Conservation (phyloP, 306 rosid genomes). For the Quercus rubra region DNA sequence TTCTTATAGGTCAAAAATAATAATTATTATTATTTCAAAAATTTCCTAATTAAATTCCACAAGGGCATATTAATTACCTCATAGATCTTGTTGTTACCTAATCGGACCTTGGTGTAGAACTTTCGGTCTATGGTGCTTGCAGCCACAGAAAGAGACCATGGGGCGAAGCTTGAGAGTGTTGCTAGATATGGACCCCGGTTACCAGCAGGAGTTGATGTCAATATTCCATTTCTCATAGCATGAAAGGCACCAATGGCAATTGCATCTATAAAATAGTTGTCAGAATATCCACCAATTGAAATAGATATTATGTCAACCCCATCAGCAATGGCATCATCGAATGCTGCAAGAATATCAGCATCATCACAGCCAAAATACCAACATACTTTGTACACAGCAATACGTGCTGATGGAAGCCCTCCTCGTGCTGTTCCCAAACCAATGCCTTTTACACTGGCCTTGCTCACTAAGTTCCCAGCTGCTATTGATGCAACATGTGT, state of each 20-base stretch:
- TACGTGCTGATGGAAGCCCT: conserved; percentile 45
- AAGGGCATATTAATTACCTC: conserved; percentile 16
- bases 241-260: conserved; percentile 54
- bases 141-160: conserved; percentile 58
- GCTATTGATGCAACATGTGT: conserved; percentile 50
- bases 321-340: conserved; percentile 51
- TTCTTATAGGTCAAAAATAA: no score
- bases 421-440: conserved; percentile 52
- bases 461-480: conserved; percentile 32
- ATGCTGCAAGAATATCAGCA: conserved; percentile 18
- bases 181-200: conserved; percentile 22
- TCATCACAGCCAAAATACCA: conserved; percentile 5
- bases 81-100: conserved; percentile 29
- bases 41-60: no score
- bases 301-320: conserved; percentile 49
- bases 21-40: no score
- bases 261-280: conserved; percentile 16
- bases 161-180: conserved; percentile 18
- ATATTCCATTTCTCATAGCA: conserved; percentile 40
- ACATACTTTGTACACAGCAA: conserved; percentile 44
- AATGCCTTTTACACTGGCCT: conserved; percentile 39
- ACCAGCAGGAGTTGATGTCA: conserved; percentile 37
- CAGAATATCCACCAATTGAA: neutral
- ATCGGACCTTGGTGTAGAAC: conserved; percentile 28
- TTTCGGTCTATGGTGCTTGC: conserved; percentile 42